Evolutionary conservation across 1,139 yeast genomes (phyloP).

Genomic region (Blastobotrys serpentis): DNA sequence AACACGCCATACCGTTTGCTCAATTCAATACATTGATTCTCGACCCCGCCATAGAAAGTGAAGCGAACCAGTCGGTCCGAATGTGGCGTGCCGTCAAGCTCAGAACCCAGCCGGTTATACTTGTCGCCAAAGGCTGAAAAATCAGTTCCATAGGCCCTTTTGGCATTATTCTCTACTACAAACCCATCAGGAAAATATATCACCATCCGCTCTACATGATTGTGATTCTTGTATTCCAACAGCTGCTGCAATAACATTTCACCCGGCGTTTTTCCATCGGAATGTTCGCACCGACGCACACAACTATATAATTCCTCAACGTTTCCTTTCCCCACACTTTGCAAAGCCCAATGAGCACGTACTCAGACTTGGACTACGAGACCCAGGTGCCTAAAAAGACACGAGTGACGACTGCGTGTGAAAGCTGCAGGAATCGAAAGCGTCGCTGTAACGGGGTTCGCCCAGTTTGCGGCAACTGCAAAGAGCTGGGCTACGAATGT

Average conservation of each 20-base stretch:
- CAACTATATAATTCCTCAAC: neutral
- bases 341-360: neutral
- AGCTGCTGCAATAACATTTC: neutral
- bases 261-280: too few species aligned
- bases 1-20: neutral
- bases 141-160: conserved; percentile 1
- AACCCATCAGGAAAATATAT: conserved; percentile 1
- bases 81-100: neutral
- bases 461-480: conserved; percentile 19
- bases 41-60: neutral
- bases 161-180: neutral
- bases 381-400: neutral
- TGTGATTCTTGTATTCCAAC: neutral
- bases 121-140: neutral
- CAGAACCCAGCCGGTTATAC: neutral
- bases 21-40: neutral
- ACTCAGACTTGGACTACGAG: conserved; percentile 8
- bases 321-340: neutral
- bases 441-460: conserved; percentile 21
- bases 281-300: too few species aligned
- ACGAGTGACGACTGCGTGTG: conserved; percentile 14
- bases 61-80: neutral
- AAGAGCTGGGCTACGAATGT: conserved; percentile 13
- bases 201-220: neutral
- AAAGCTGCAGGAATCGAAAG: conserved; percentile 17